phyloP scores from a whole-genome alignment of 23 red algal species.

The Gracilaria gracilis region DNA sequence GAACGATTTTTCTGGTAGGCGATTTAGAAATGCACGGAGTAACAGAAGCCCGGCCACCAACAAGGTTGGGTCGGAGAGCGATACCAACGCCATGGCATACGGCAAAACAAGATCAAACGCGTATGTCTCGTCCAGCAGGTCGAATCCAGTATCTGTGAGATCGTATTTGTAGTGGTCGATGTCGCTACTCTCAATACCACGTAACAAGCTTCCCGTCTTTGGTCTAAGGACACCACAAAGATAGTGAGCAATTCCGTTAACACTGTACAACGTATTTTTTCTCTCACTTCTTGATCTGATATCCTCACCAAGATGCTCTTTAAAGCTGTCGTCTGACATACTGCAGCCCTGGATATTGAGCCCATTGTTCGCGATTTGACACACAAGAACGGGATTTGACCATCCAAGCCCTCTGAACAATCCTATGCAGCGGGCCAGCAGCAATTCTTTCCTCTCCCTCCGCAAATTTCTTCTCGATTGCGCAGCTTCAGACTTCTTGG shows the following conservation, averaged over 20 bases:
- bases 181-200: neutral
- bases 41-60: conserved; percentile 24
- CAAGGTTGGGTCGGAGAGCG: conserved; percentile 24
- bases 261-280: conserved; percentile 56
- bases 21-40: conserved; percentile 31
- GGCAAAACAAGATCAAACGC: conserved; percentile 58
- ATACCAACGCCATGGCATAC: conserved; percentile 33
- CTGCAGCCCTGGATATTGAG: neutral
- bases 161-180: conserved; percentile 25
- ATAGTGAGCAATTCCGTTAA: conserved; percentile 39
- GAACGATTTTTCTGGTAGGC: conserved; percentile 36
- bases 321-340: conserved; percentile 28
- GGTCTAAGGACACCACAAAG: conserved; percentile 44
- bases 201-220: conserved; percentile 3
- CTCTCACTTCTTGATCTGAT: conserved; percentile 32
- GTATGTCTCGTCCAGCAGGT: conserved; percentile 36
- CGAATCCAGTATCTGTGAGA: conserved; percentile 44
- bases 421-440: conserved; percentile 19
- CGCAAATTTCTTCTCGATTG: neutral
- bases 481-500: neutral
- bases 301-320: conserved; percentile 53
- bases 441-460: conserved; percentile 22
- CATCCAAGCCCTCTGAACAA: conserved; percentile 42
- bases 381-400: conserved; percentile 50
- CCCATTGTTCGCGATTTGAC: conserved; percentile 52